Evolutionary conservation across 768 basidiomycete species (phyloP), one percentile per base, ranked within the genome.

Genomic region (Mycena latifolia): DNA sequence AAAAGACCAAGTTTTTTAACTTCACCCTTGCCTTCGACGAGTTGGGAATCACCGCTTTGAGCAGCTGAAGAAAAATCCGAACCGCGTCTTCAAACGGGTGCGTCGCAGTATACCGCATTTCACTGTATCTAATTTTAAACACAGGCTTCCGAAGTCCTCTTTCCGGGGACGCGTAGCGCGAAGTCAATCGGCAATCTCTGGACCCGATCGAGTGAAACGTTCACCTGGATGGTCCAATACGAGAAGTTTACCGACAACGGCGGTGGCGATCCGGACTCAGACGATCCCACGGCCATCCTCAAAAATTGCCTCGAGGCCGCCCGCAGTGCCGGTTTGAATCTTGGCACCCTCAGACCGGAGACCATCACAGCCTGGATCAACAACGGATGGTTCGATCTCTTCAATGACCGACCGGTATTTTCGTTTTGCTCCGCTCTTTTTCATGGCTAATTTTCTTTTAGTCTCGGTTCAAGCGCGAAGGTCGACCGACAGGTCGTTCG

Each of bases 301-400:
- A 56, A 41, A 24, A 8, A 2, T 15, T 25, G 31, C 1, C 62
- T 63, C 20, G 39, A 29, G 3, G 62, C 15, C 6, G 62, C 62
- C 0, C 54, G 55, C 35, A 56, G 22, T n/a, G 37, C 62, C 0
- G 46, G 54, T 1, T 5, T 63, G n/a, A 0, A 7, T 2, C 4
- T 63, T 8, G 55, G 62, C 5, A 33, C 2, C 15, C 62, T 63
- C 15, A 63, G n/a, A 15, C 47, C 62, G 0, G 47, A 12, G 0
- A 48, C 35, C 0, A 56, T 63, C 18, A 48, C 17, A 4, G 20
- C 7, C 1, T 63, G 55, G 62, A 8, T 51, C 8, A 11, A 28
- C 0, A 39, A 63, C 5, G 62, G 62, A 2, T 63, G 62, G 62
- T 28, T 27, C 18, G 53, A 63, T 1, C 24, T 63, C 7, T 63